phyloP scores from a whole-genome alignment of 2,329 filamentous ascomycete genomes.

The Fusarium sp. region DNA sequence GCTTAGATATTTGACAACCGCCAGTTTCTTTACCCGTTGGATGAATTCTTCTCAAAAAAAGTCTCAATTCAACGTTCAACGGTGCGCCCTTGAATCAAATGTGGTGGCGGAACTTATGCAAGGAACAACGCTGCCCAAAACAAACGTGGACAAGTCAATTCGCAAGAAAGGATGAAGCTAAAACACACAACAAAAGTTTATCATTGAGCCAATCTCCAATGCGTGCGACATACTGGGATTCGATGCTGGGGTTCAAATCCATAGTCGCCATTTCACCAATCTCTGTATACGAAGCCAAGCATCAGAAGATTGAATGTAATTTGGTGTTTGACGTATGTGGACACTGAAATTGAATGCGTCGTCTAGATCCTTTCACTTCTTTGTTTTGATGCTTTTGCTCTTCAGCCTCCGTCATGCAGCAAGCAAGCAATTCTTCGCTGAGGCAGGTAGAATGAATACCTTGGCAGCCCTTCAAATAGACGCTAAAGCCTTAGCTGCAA shows the following conservation, averaged over 20 bases:
- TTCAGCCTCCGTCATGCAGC: slow-evolving; percentile 7
- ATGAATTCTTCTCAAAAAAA: not conserved
- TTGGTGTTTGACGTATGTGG: slow-evolving; percentile 4
- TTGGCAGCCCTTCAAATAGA: slow-evolving; percentile 16
- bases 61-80: not conserved
- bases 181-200: slow-evolving; percentile 30
- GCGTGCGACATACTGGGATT: slow-evolving; percentile 27
- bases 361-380: not conserved
- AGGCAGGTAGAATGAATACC: slow-evolving; percentile 26
- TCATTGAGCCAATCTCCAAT: slow-evolving; percentile 26
- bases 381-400: not conserved
- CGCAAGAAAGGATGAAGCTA: slow-evolving; percentile 18
- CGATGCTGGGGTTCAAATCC: slow-evolving; percentile 17
- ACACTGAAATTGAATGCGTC: not conserved
- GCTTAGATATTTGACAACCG: slow-evolving; percentile 22
- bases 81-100: not conserved
- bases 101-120: slow-evolving; percentile 33
- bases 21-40: too few species aligned
- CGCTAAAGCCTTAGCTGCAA: slow-evolving; percentile 32
- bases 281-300: slow-evolving; percentile 24
- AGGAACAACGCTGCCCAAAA: slow-evolving; percentile 28
- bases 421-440: slow-evolving; percentile 29
- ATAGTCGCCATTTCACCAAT: slow-evolving; percentile 25
- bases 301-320: slow-evolving; percentile 16
- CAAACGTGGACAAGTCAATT: slow-evolving; percentile 12